Evolutionary conservation across 306 rosid genomes (phyloP).

Genomic region (Glycyrrhiza uralensis): DNA sequence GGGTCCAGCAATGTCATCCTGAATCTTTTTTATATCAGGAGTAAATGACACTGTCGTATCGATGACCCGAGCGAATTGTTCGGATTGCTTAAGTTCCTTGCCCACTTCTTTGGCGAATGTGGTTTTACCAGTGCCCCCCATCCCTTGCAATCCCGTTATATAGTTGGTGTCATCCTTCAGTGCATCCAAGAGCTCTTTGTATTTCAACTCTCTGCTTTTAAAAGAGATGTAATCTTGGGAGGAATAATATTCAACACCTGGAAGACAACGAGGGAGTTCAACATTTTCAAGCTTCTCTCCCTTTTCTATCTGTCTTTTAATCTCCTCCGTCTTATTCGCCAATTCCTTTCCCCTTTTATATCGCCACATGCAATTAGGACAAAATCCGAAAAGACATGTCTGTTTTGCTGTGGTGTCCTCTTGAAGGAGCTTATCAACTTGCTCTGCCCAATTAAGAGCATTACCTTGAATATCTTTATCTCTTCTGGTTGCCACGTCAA

Average conservation of each 20-base stretch:
- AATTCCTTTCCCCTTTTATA: background rate
- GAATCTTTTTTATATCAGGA: background rate
- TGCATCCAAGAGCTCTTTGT: background rate
- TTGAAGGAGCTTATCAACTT: background rate
- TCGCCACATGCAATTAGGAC: background rate
- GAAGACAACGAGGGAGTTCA: background rate
- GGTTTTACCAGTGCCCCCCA: conserved; percentile 27
- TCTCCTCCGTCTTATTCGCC: background rate
- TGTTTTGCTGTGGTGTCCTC: background rate
- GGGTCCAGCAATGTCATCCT: conserved; percentile 10
- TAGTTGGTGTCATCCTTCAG: background rate
- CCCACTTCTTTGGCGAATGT: conserved; percentile 8
- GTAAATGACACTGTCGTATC: background rate
- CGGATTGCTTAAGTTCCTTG: background rate
- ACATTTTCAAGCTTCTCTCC: background rate
- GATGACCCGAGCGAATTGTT: background rate
- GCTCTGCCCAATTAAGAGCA: background rate
- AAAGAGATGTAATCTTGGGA: background rate
- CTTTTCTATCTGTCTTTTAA: background rate
- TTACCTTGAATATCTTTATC: background rate
- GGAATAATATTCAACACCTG: background rate
- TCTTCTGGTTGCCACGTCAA: background rate
- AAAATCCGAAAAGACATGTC: background rate
- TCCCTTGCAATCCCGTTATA: conserved; percentile 13
- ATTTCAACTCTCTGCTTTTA: background rate